A percentile compares a stretch with the other conserved stretches of the same genome.
Conservation (phyloP, 2,329 filamentous ascomycete species). For the Scytalidium sp. region DNA sequence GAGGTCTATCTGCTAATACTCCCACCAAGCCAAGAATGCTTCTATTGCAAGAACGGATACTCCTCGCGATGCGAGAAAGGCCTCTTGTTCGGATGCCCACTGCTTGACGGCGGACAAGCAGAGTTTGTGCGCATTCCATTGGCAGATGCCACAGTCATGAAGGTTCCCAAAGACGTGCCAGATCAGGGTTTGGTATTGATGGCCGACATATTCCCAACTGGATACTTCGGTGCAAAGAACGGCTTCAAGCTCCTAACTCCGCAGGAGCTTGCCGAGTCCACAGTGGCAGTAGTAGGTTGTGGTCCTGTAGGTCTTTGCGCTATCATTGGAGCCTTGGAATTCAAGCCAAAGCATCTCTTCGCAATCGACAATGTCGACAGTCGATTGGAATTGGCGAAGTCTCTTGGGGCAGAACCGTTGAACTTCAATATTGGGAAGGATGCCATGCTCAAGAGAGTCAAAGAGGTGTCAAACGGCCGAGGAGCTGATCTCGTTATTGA, state of each 20-base stretch:
- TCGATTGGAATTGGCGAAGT: conserved; percentile 67
- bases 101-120: conserved; percentile 74
- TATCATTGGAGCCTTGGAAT: conserved; percentile 68
- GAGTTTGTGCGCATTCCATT: conserved; percentile 77
- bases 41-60: conserved; percentile 76
- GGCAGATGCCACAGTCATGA: conserved; percentile 74
- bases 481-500: conserved; percentile 85
- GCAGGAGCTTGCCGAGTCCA: conserved; percentile 59
- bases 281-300: conserved; percentile 76
- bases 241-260: conserved; percentile 62
- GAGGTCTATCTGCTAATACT: neutral
- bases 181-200: conserved; percentile 76
- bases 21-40: conserved; percentile 61
- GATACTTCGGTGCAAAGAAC: conserved; percentile 78
- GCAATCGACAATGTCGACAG: conserved; percentile 75
- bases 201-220: conserved; percentile 86
- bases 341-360: conserved; percentile 70
- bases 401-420: conserved; percentile 75
- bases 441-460: conserved; percentile 63
- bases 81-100: conserved; percentile 63
- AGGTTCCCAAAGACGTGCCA: conserved; percentile 65
- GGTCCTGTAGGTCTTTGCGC: conserved; percentile 83
- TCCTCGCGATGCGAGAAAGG: conserved; percentile 73
- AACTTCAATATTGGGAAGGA: conserved; percentile 69
- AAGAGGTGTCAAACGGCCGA: conserved; percentile 70